A percentile compares a stretch with the other conserved stretches of the same genome.
Evolutionary conservation across 2,329 filamentous ascomycete species (phyloP).

Genomic region (Nemania diffusa): DNA sequence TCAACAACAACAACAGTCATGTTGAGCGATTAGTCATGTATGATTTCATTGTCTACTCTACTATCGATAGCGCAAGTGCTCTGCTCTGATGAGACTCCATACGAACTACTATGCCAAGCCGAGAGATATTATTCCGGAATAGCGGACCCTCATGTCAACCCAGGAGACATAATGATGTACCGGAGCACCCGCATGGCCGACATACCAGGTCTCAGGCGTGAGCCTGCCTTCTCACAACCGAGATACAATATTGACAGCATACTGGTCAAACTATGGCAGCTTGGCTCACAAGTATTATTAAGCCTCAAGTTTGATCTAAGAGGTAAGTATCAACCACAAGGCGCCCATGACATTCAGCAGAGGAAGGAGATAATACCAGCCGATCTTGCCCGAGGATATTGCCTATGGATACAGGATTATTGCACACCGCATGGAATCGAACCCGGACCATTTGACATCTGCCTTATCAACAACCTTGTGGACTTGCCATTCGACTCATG

Average conservation of each 20-base stretch:
- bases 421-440: constrained; percentile 28
- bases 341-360: constrained; percentile 40
- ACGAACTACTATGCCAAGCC: constrained; percentile 21
- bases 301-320: constrained; percentile 13
- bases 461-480: constrained; percentile 9
- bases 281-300: constrained; percentile 46
- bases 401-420: not conserved
- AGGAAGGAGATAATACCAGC: constrained; percentile 2
- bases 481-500: constrained; percentile 3
- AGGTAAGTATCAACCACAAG: constrained; percentile 31
- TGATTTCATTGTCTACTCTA: constrained; percentile 41
- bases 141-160: constrained; percentile 26
- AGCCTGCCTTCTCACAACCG: constrained; percentile 39
- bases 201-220: constrained; percentile 39
- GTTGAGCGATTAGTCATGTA: constrained; percentile 49
- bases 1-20: constrained; percentile 51
- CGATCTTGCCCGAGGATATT: constrained; percentile 19
- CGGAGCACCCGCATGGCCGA: constrained; percentile 37
- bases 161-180: constrained; percentile 38
- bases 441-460: constrained; percentile 36
- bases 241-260: constrained; percentile 32
- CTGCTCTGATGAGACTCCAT: constrained; percentile 9
- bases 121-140: constrained; percentile 34
- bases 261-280: constrained; percentile 44
- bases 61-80: constrained; percentile 46